A percentile compares a stretch with the other conserved stretches of the same genome.
Conservation (phyloP, 345 rosid genomes). For the Citrus medica region DNA sequence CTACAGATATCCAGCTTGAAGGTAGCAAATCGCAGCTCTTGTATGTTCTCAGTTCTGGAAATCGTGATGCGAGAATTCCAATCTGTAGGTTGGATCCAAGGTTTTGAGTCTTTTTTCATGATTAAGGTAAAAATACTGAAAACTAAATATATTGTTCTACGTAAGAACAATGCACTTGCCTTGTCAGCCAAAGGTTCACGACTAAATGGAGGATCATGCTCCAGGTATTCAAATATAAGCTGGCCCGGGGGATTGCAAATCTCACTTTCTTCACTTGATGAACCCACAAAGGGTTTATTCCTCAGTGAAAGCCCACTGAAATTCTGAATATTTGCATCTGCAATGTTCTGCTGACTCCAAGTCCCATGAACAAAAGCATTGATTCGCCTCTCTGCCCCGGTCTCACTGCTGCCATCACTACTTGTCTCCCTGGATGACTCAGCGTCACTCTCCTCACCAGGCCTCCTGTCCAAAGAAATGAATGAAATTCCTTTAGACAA, state of each 20-base stretch:
- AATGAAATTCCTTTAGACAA: neutral
- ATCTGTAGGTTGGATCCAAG: constrained; percentile 39
- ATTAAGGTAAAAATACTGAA: neutral
- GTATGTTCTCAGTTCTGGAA: constrained; percentile 66
- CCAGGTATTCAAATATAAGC: constrained; percentile 71
- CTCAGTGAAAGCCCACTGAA: constrained; percentile 45
- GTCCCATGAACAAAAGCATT: constrained; percentile 25
- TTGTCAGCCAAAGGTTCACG: constrained; percentile 85
- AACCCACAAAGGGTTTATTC: constrained; percentile 42
- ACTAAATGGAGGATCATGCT: constrained; percentile 70
- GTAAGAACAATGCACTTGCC: constrained; percentile 34
- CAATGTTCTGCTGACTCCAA: constrained; percentile 28
- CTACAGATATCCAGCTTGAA: constrained; percentile 92
- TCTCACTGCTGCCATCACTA: constrained; percentile 64
- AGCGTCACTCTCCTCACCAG: constrained; percentile 67
- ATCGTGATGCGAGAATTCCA: constrained; percentile 64
- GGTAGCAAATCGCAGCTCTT: constrained; percentile 80
- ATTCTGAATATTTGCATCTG: constrained; percentile 35
- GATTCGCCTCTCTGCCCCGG: constrained; percentile 39
- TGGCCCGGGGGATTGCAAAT: constrained; percentile 41
- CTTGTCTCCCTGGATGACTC: constrained; percentile 62
- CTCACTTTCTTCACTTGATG: constrained; percentile 74
- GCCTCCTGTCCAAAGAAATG: constrained; percentile 36
- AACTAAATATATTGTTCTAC: neutral
- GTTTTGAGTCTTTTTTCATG: neutral